Percentiles rank a stretch among this genome's conserved stretches.
Evolutionary conservation across 2,329 filamentous ascomycete species (phyloP).

Genomic region (Scedosporium apiospermum): DNA sequence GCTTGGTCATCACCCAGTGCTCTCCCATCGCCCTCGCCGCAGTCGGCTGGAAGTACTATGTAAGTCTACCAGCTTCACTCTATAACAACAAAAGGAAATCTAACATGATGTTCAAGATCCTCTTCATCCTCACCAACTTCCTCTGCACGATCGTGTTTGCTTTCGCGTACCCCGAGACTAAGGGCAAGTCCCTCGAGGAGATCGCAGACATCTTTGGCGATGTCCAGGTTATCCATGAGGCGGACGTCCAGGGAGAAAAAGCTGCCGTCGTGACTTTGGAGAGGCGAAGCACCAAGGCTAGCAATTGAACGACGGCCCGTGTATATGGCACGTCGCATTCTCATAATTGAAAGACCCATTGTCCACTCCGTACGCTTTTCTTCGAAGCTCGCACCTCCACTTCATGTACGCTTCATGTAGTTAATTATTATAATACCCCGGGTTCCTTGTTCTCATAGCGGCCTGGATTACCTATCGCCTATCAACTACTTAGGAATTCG

Average conservation of each 20-base stretch:
- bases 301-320: neutral
- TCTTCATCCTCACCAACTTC: slow-evolving; percentile 28
- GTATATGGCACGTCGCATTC: too few species aligned
- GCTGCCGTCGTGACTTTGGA: slow-evolving; percentile 12
- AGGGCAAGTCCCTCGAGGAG: slow-evolving; percentile 29
- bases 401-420: too few species aligned
- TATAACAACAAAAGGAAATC: neutral
- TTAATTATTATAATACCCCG: too few species aligned
- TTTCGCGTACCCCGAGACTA: slow-evolving; percentile 26
- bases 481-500: too few species aligned
- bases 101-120: slow-evolving; percentile 16
- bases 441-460: too few species aligned
- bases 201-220: slow-evolving; percentile 31
- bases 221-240: slow-evolving; percentile 18
- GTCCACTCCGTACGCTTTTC: too few species aligned
- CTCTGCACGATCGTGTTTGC: slow-evolving; percentile 25
- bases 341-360: too few species aligned
- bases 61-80: slow-evolving; percentile 9
- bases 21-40: slow-evolving; percentile 27
- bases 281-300: neutral
- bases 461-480: too few species aligned
- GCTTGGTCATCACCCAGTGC: slow-evolving; percentile 29
- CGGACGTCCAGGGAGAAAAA: slow-evolving; percentile 14
- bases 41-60: slow-evolving; percentile 32
- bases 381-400: too few species aligned